A percentile compares a stretch with the other conserved stretches of the same genome.
Evolutionary conservation across 164 flowering plant genomes (phyloP).

Genomic region (Tetrastigma voinierianum): DNA sequence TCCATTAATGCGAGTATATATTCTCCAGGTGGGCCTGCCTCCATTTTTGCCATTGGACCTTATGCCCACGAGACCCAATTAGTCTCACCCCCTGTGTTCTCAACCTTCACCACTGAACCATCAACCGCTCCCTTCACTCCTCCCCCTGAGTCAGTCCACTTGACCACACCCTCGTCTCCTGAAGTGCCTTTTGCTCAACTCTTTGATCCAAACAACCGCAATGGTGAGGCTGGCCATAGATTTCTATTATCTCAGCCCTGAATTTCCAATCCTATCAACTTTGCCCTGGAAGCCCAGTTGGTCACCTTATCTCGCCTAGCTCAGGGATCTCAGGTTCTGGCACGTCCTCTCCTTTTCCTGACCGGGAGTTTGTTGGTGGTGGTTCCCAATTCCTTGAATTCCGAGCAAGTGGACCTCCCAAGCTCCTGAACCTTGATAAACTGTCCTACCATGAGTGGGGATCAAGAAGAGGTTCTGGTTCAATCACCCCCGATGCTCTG

Average conservation of each 20-base stretch:
- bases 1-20: constrained; percentile 58
- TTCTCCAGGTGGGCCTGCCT: constrained; percentile 78
- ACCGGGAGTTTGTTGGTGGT: constrained; percentile 46
- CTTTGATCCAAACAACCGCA: constrained; percentile 48
- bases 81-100: constrained; percentile 96
- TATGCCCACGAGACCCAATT: constrained; percentile 94
- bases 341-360: constrained; percentile 87
- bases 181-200: constrained; percentile 97
- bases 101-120: constrained; percentile 91
- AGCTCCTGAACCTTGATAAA: constrained; percentile 35
- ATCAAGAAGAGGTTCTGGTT: constrained; percentile 29
- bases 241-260: constrained; percentile 56
- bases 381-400: constrained; percentile 29
- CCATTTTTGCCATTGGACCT: constrained; percentile 93
- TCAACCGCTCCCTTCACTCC: constrained; percentile 96
- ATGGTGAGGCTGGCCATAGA: constrained; percentile 33
- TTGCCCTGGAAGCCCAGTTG: constrained; percentile 92
- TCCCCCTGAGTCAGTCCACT: constrained; percentile 85
- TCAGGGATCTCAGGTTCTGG: constrained; percentile 87
- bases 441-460: constrained; percentile 28
- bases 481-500: constrained; percentile 33
- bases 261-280: constrained; percentile 86
- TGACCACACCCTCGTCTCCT: constrained; percentile 97
- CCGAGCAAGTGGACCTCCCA: constrained; percentile 31
- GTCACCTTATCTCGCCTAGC: constrained; percentile 91